Evolutionary conservation across 2,329 filamentous ascomycete genomes (phyloP), one percentile per base, ranked within the genome.

Genomic region (Scytalidium lignicola): DNA sequence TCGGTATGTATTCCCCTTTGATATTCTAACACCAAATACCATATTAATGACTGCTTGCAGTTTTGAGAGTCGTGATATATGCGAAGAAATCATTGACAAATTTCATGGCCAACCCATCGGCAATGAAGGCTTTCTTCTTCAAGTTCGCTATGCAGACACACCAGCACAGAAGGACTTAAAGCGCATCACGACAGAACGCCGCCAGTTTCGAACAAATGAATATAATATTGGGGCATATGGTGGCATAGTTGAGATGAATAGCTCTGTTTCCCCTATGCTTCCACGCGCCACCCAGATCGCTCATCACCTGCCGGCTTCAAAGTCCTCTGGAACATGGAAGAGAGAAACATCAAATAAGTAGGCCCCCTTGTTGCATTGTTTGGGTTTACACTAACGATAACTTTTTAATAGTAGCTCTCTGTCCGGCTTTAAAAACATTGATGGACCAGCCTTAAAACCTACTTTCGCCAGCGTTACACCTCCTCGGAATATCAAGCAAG

Each of bases 81-180:
- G 93, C 58, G 91, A 97, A 59, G 83, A 90, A 58, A 85, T 99
- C 58, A 90, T 99, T 68, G 76, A 78, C 60, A 83, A 86, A 55
- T 99, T 88, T 71, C 91, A 95, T 70, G 92, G 93, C 56, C 74
- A 84, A 58, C 73, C 80, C 23, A 79, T 88, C 57, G 88, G 88
- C 39, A 83, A 87, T 28, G 89, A 95, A 62, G 83, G 86, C 22
- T 81, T 93, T 56, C 84, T 91, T 55, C 82, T 93, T 70, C 91
- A 96, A 70, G 90, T 99, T 59, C 91, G 93, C 57, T 99, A 95
- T 67, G 92, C 95, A 55, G 93, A 99, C 65, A 99, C 93, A 32
- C 89, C 93, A 48, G 88, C 92, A 54, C 93, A 99, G 70, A 99
- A 99, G 55, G 83, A 93, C 65, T 78, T 99, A 59, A 99, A 99